Conservation (phyloP, 2,329 filamentous ascomycete genomes). For the Achaetomium macrosporum region DNA sequence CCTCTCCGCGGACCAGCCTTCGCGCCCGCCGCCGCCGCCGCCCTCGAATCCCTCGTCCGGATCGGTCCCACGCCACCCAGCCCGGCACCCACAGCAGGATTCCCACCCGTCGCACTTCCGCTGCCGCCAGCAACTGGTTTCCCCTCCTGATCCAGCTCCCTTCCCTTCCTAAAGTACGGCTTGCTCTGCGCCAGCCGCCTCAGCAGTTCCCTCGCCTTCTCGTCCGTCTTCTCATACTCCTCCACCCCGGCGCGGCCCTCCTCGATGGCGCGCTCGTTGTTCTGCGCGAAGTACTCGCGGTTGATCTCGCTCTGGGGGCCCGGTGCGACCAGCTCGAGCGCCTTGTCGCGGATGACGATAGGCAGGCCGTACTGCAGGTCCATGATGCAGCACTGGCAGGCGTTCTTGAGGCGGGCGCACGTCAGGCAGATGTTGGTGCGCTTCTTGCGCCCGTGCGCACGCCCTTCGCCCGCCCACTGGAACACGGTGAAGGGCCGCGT, state of each 20-base stretch:
- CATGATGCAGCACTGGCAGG: slow-evolving; percentile 98
- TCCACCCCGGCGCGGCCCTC: slow-evolving; percentile 81
- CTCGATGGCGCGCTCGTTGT: slow-evolving; percentile 92
- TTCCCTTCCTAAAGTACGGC: slow-evolving; percentile 88
- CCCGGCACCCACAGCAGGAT: slow-evolving; percentile 48
- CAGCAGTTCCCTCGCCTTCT: slow-evolving; percentile 87
- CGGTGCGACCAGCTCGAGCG: slow-evolving; percentile 94
- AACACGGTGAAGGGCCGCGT: slow-evolving; percentile 95
- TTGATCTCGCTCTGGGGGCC: slow-evolving; percentile 91
- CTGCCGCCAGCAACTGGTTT: slow-evolving; percentile 35
- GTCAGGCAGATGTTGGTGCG: slow-evolving; percentile 94
- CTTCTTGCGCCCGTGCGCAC: slow-evolving; percentile 80
- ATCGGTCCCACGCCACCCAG: slow-evolving; percentile 67
- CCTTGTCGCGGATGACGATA: slow-evolving; percentile 90
- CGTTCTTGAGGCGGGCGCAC: slow-evolving; percentile 95
- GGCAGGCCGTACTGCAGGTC: slow-evolving; percentile 93
- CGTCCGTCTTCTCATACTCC: slow-evolving; percentile 93
- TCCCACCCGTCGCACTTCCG: slow-evolving; percentile 37
- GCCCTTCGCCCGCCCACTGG: slow-evolving; percentile 78
- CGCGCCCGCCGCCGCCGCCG: slow-evolving; percentile 45
- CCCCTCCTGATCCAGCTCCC: slow-evolving; percentile 59
- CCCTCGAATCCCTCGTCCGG: slow-evolving; percentile 62
- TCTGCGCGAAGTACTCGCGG: slow-evolving; percentile 94
- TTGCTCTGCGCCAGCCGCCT: slow-evolving; percentile 83
- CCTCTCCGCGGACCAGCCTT: slow-evolving; percentile 43